Base-by-base conservation (phyloP, 805 yeast species). In the Helenozyma baotianmanensis region DNA sequence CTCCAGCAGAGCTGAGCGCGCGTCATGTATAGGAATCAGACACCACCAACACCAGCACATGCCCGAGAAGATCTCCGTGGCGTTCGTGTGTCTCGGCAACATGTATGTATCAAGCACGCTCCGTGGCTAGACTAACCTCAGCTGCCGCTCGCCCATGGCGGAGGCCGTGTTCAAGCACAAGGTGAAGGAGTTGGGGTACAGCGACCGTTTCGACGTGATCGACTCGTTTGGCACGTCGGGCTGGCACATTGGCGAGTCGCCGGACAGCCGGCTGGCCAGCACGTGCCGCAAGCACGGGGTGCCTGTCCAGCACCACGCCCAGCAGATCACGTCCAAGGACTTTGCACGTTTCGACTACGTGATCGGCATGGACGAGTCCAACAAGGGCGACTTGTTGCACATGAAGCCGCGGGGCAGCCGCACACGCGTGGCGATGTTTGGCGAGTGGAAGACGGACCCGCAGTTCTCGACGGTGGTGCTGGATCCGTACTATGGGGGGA, bases 81-180 rank as follows among this genome's bases (percentile, higher is more conserved):
- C 94, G 1, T 88, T 89, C 54, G 90, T 88, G 1, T 89, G 97
- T 51, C 66, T 87, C 16, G 97, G 97, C 3, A 89, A 89, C 57
- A 85, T 85, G 81, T 78, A 65, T 45, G 83, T 68, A 18, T n/a
- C 6, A 11, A 12, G 23, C 17, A 21, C 28, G 10, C 17, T 14
- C 10, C 12, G 15, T 14, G 12, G 12, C 10, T 24, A 9, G 39
- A 45, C 54, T 54, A 55, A 53, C 57, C 4, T 11, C 23, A 79
- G 84, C 14, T 88, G 97, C 53, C 89, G 97, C 30, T 87, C 96
- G 2, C 97, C 97, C 10, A 90, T 89, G 97, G 97, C 97, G 0
- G 97, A 90, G 53, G 96, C 96, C 0, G 85, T 88, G 1, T 87
- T 89, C 60, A 68, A 66, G 29, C 77, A 84, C 38, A 63, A 65